Evolutionary conservation across 2,329 filamentous ascomycete genomes (phyloP), one percentile per base, ranked within the genome.

Genomic region (Hypocrella siamensis): DNA sequence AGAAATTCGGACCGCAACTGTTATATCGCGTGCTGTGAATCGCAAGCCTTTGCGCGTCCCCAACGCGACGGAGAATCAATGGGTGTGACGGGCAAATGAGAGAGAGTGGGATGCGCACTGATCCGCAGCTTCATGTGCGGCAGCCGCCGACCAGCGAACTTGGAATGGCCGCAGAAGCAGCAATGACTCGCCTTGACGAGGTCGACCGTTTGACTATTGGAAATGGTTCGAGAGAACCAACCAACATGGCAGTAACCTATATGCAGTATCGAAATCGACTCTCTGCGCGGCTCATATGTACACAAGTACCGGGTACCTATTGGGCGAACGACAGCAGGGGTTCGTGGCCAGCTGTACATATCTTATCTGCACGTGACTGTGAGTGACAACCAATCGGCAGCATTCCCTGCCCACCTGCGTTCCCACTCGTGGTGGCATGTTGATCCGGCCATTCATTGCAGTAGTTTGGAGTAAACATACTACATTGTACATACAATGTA

Each of bases 341-440:
- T n/a, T n/a, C n/a, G n/a, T n/a, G n/a, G n/a, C n/a, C n/a, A n/a
- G n/a, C n/a, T n/a, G n/a, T n/a, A n/a, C n/a, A 16, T 28, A 35
- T 37, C 40, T 40, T 38, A 42, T 42, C 40, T 17, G 15, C 40
- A 42, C 40, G 40, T 42, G 40, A 38, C 28, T 16, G 2, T n/a
- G 5, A 7, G 4, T 17, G 10, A 16, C 9, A 14, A 31, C 43
- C 46, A 49, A 47, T 48, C 46, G 46, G 45, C 35, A 40, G 10
- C 19, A 16, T 44, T 39, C 41, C 42, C 28, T 18, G 22, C 14
- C 10, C 12, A 14, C n/a, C n/a, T n/a, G n/a, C n/a, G n/a, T n/a
- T n/a, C n/a, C n/a, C n/a, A n/a, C n/a, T n/a, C n/a, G n/a, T n/a
- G n/a, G n/a, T n/a, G n/a, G n/a, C n/a, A n/a, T n/a, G n/a, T n/a